Evolutionary conservation across 2,329 filamentous ascomycete species (phyloP).

Genomic region (Zasmidium angulare): DNA sequence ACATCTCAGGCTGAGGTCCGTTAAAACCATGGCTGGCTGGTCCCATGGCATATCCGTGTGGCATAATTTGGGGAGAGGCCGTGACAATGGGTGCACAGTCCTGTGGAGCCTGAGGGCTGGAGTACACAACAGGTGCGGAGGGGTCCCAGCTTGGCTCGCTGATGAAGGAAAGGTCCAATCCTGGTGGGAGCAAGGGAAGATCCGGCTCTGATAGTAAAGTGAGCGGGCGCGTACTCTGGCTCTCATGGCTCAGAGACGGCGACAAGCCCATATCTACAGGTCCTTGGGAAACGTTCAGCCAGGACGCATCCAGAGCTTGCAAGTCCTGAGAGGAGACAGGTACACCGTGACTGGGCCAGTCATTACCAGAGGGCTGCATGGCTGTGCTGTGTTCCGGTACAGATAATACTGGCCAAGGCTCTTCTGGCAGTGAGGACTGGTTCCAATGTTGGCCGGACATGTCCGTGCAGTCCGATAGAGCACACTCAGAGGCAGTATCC

Average conservation of each 20-base stretch:
- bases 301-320: constrained; percentile 21
- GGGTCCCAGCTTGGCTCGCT: constrained; percentile 26
- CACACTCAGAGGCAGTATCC: constrained; percentile 33
- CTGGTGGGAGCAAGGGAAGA: constrained; percentile 26
- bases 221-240: constrained; percentile 35
- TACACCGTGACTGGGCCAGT: constrained; percentile 21
- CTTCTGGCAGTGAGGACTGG: constrained; percentile 28
- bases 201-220: constrained; percentile 31
- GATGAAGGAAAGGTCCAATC: constrained; percentile 31
- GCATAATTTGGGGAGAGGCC: constrained; percentile 13
- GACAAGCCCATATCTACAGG: constrained; percentile 36
- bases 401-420: constrained; percentile 26
- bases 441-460: constrained; percentile 29
- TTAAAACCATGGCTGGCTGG: constrained; percentile 6
- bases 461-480: constrained; percentile 29
- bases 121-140: constrained; percentile 16
- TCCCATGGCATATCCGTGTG: neutral
- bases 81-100: constrained; percentile 1
- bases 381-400: constrained; percentile 26
- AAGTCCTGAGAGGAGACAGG: constrained; percentile 21
- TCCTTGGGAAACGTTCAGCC: constrained; percentile 26
- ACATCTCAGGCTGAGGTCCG: constrained; percentile 11
- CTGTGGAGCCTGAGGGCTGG: constrained; percentile 8
- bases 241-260: constrained; percentile 37
- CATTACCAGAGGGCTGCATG: constrained; percentile 23